These are phyloP conservation scores for Amaranthus palmeri DNA, from an alignment of 148 eudicot genomes.

Conservation along the genomic window DNA sequence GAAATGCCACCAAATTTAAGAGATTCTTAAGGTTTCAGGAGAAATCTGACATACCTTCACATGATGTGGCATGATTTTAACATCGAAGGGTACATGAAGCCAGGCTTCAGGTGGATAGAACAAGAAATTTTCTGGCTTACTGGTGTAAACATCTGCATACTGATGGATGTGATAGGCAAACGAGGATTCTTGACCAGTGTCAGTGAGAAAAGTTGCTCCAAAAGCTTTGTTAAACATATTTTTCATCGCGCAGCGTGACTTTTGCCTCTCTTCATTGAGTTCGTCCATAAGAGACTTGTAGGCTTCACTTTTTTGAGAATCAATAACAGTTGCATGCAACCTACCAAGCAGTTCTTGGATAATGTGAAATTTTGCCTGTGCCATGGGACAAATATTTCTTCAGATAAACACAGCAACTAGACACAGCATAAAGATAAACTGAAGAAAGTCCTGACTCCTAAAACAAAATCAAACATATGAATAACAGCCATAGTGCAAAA, in stretches of 20 bases:
- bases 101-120: constrained; percentile 83
- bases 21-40: not conserved
- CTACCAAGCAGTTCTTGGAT: constrained; percentile 94
- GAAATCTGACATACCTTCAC: constrained; percentile 57
- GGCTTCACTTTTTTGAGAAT: constrained; percentile 47
- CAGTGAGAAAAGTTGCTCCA: constrained; percentile 95
- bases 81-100: constrained; percentile 84
- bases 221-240: constrained; percentile 83
- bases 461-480: not conserved
- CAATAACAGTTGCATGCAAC: constrained; percentile 61
- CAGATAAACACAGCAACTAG: not conserved
- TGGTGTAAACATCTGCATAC: constrained; percentile 94
- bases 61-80: constrained; percentile 99
- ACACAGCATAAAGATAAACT: not conserved
- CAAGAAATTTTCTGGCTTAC: constrained; percentile 92
- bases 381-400: not conserved
- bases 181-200: constrained; percentile 91
- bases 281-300: constrained; percentile 66
- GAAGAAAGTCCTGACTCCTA: not conserved
- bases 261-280: constrained; percentile 77
- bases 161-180: constrained; percentile 92
- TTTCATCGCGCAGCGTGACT: constrained; percentile 71
- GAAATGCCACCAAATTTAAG: not conserved
- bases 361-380: constrained; percentile 89
- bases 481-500: not conserved